Conservation (phyloP, 1,139 yeast species). For the Hemisphaericaspora xylanilytica region DNA sequence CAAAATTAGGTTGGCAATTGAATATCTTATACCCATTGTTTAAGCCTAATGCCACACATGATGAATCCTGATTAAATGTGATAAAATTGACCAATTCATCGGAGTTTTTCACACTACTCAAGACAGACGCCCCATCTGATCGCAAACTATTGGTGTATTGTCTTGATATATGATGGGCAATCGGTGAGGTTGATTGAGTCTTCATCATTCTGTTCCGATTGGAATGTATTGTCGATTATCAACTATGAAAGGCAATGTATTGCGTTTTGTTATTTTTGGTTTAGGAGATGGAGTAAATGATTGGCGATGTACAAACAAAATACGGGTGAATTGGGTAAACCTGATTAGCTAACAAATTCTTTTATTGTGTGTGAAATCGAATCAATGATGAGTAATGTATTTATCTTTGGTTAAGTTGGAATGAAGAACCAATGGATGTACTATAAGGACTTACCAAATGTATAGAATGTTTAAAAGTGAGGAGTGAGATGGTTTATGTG, state of each 20-base stretch:
- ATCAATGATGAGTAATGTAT: no score
- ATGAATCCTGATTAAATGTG: constrained; percentile 86
- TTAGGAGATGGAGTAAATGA: background rate
- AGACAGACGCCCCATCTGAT: constrained; percentile 10
- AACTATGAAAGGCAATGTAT: background rate
- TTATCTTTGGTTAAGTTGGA: no score
- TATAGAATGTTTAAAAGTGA: no score
- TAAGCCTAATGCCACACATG: constrained; percentile 83
- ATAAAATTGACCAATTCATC: constrained; percentile 47
- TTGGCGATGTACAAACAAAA: background rate
- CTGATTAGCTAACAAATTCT: no score
- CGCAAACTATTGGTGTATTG: constrained; percentile 11
- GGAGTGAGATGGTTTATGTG: background rate
- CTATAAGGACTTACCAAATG: no score
- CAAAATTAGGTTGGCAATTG: constrained; percentile 82
- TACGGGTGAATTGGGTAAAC: no score
- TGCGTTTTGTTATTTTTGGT: background rate
- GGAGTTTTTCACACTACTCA: constrained; percentile 7
- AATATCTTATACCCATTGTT: constrained; percentile 76
- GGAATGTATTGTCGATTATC: no score
- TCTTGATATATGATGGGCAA: constrained; percentile 9
- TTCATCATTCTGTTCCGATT: constrained; percentile 13
- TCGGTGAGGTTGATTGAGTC: constrained; percentile 11
- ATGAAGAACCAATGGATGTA: no score
- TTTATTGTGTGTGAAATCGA: no score